Base-by-base conservation (phyloP, 257 asterid species). In the Nicotiana obtusifolia region DNA sequence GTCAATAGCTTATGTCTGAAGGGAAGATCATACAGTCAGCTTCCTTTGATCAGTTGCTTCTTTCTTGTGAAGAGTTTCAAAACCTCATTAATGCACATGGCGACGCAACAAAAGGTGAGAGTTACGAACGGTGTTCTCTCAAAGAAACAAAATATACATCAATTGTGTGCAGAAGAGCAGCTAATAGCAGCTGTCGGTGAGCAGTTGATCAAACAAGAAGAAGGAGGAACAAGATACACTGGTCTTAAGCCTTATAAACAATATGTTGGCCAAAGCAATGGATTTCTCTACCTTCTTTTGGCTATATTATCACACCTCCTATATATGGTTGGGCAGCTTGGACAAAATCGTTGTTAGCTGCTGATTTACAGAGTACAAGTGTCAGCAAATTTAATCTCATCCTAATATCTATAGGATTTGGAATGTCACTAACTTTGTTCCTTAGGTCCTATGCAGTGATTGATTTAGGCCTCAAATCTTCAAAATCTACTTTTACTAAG, bases 61-160 rank as follows among this genome's bases (percentile, higher is more conserved):
- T 60, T 22, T 85, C 91, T n/a, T 87, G 99, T 85, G 89, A 88
- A 87, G 94, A 92, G 52, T 95, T 95, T 73, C 91, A 82, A 7
- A 86, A 90, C 62, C 97, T 95, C 82, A 89, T 95, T 73, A 59
- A 85, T 68, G 98, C 98, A 16, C 98, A 95, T 84, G 87, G 85
- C 41, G 93, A 92, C 77, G 87, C 91, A 7, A 93, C 90, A 44
- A 91, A 93, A 49, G 33, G 88, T 7, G 97, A 89, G 71, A 77
- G 88, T 80, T 87, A 82, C 62, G 64, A 86, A 3, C 92, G 85
- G 57, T 53, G 82, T 19, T 14, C 81, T 64, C 60, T 82, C 33
- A 65, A 78, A 7, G 20, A 65, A 82, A 82, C 47, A 28, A 68
- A 91, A 87, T 78, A 92, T 95, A 71, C 86, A 19, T 20, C 87